Evolutionary conservation across 164 flowering plant genomes (phyloP).

Genomic region (Magnolia kwangsiensis): DNA sequence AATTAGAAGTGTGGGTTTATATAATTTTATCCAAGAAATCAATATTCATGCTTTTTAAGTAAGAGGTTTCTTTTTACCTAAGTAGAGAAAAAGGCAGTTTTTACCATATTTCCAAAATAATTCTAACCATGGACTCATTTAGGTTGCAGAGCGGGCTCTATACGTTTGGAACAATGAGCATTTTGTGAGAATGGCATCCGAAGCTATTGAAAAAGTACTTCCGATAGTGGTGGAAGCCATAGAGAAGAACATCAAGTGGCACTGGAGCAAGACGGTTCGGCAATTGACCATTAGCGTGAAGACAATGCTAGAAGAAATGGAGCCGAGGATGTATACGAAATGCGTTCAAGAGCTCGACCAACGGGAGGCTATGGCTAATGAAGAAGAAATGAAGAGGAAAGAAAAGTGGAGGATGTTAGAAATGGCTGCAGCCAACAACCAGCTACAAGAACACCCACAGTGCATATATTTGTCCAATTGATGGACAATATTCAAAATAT

Average conservation of each 20-base stretch:
- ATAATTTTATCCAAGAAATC: too few species aligned
- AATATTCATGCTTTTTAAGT: too few species aligned
- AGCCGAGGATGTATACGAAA: constrained; percentile 39
- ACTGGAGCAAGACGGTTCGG: constrained; percentile 62
- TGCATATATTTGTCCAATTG: constrained; percentile 11
- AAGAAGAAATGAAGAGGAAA: constrained; percentile 40
- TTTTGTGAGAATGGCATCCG: constrained; percentile 54
- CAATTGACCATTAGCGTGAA: constrained; percentile 56
- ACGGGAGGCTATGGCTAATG: constrained; percentile 22
- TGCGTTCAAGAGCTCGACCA: constrained; percentile 32
- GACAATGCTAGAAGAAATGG: constrained; percentile 60
- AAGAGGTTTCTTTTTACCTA: too few species aligned
- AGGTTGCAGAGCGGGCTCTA: constrained; percentile 81
- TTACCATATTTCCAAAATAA: not conserved
- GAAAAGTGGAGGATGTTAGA: constrained; percentile 54
- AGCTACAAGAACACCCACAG: not conserved
- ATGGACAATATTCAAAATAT: not conserved
- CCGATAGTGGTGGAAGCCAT: constrained; percentile 52
- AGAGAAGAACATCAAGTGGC: constrained; percentile 62
- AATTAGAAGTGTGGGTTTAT: too few species aligned
- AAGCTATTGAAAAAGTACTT: constrained; percentile 41
- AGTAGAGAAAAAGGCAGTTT: too few species aligned
- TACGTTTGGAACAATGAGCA: constrained; percentile 72
- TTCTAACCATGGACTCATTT: not conserved
- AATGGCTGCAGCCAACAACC: constrained; percentile 34